A percentile compares a stretch with the other conserved stretches of the same genome.
Conservation (phyloP, 2,329 filamentous ascomycete species). For the Camptophora hylomeconis region DNA sequence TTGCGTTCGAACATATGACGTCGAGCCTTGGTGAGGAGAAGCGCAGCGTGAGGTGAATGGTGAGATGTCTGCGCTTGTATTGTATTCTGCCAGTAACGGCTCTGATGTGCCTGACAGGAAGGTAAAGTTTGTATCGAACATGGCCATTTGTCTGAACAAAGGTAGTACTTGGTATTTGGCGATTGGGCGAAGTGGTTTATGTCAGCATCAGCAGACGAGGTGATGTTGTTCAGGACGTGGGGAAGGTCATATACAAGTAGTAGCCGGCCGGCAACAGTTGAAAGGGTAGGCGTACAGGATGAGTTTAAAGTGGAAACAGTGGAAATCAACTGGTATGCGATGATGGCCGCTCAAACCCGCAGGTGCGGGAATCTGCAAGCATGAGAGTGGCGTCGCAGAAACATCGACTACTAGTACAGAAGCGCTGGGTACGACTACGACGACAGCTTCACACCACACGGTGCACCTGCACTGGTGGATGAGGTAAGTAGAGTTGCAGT, state of each 20-base stretch:
- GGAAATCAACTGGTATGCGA: too few species aligned
- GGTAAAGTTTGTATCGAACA: conserved; percentile 18
- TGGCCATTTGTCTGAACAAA: too few species aligned
- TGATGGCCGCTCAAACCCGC: conserved; percentile 3
- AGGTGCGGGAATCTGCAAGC: conserved; percentile 1
- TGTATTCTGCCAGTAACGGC: conserved; percentile 5
- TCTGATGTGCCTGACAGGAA: conserved; percentile 11
- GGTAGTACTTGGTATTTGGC: too few species aligned
- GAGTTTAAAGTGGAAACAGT: too few species aligned
- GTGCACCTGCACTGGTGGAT: too few species aligned
- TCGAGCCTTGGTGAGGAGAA: conserved; percentile 8
- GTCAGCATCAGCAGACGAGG: background rate
- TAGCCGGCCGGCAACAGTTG: too few species aligned
- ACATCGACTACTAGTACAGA: too few species aligned
- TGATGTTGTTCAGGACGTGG: background rate
- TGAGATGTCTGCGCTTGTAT: conserved; percentile 14
- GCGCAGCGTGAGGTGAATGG: conserved; percentile 15
- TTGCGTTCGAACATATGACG: conserved; percentile 4
- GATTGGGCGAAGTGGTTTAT: conserved; percentile 1
- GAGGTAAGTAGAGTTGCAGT: too few species aligned
- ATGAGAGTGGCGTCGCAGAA: too few species aligned
- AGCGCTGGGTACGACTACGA: too few species aligned
- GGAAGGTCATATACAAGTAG: conserved; percentile 3
- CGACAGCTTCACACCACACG: too few species aligned
- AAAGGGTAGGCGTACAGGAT: too few species aligned